These are phyloP conservation scores for Codiaeum variegatum DNA, from an alignment of 441 rosid species.

Conservation along the genomic window DNA sequence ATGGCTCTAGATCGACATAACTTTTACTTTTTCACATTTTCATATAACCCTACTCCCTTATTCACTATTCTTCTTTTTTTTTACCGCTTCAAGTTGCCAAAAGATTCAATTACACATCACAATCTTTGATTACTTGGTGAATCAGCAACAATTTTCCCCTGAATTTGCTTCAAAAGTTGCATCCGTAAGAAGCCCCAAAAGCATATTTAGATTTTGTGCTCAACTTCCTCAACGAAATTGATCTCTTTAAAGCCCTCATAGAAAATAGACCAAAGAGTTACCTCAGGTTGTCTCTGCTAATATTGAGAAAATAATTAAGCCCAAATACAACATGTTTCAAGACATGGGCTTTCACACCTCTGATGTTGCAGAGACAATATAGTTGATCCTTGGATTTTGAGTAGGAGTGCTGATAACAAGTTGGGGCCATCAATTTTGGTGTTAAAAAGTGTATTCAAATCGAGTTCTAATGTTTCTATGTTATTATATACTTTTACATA, in stretches of 20 bases:
- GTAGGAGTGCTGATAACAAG: conserved; percentile 21
- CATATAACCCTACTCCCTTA: conserved; percentile 12
- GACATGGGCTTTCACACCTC: conserved; percentile 24
- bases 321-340: conserved; percentile 32
- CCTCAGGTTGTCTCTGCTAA: conserved; percentile 26
- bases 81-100: conserved; percentile 16
- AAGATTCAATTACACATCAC: conserved; percentile 6
- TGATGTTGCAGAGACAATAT: conserved; percentile 25
- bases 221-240: conserved; percentile 28
- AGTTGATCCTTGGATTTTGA: conserved; percentile 32
- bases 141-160: conserved; percentile 30
- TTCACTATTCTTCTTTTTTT: conserved; percentile 17
- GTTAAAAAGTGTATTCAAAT: conserved; percentile 29
- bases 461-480: conserved; percentile 17
- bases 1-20: too few relatives aligned
- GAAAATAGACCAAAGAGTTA: conserved; percentile 20
- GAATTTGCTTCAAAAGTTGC: conserved; percentile 25
- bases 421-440: conserved; percentile 21
- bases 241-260: conserved; percentile 30
- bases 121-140: conserved; percentile 28
- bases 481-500: too few relatives aligned
- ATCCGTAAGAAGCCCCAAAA: conserved; percentile 16
- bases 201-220: conserved; percentile 25
- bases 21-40: conserved; percentile 5
- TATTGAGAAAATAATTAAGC: conserved; percentile 28